Percentiles rank a stretch among this genome's conserved stretches.
phyloP scores from a whole-genome alignment of 768 basidiomycete genomes.

The Agrocybe pediades region DNA sequence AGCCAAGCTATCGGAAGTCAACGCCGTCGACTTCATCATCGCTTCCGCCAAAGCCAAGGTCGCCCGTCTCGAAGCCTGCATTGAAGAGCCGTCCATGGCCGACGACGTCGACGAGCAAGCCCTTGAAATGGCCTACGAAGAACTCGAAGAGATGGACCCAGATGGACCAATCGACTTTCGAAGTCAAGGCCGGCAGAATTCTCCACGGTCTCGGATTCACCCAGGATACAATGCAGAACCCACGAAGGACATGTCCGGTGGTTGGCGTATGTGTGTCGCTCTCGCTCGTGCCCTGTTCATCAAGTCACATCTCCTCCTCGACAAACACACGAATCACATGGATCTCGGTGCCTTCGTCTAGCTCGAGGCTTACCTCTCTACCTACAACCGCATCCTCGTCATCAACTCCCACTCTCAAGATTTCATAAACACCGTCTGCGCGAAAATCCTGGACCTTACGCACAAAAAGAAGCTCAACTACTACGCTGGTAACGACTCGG shows the following conservation, averaged over 20 bases:
- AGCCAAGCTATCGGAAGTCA: constrained; percentile 92
- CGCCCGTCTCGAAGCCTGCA: constrained; percentile 87
- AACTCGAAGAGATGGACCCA: constrained; percentile 98
- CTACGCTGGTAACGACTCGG: constrained; percentile 95
- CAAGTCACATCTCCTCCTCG: constrained; percentile 95
- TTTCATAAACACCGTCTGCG: constrained; percentile 98
- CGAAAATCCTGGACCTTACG: constrained; percentile 97
- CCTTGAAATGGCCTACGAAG: constrained; percentile 89
- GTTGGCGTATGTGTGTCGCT: constrained; percentile 99
- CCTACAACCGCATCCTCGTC: constrained; percentile 98
- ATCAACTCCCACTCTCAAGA: constrained; percentile 99
- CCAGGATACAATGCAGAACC: constrained; percentile 90
- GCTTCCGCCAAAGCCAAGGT: constrained; percentile 92
- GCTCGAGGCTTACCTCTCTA: constrained; percentile 97
- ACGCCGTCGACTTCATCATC: constrained; percentile 97
- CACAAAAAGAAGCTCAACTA: constrained; percentile 90
- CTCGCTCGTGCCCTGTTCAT: constrained; percentile 94
- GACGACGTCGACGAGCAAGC: constrained; percentile 88
- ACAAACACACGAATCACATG: constrained; percentile 91
- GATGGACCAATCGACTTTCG: constrained; percentile 89
- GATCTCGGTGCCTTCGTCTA: constrained; percentile 98
- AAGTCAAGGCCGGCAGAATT: constrained; percentile 93
- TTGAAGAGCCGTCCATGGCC: constrained; percentile 90
- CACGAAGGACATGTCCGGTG: constrained; percentile 99
- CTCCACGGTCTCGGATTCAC: constrained; percentile 97